Conservation (phyloP, 2,329 filamentous ascomycete species). For the Cercospora beticola region DNA sequence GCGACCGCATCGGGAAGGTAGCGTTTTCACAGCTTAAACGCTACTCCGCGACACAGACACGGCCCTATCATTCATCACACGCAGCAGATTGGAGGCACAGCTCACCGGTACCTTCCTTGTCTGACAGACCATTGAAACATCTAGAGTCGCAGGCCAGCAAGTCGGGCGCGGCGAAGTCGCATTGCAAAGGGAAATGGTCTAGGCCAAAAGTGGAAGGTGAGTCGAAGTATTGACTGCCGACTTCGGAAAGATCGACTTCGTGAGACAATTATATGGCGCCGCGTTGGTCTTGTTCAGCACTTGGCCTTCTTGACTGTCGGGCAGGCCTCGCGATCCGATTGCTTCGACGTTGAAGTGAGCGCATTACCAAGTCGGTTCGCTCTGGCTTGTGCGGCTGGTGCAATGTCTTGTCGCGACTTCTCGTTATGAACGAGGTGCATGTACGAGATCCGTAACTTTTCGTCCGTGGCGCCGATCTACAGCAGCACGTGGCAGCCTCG, state of each 20-base stretch:
- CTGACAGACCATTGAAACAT: neutral
- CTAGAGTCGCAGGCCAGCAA: neutral
- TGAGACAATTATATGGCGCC: constrained; percentile 2
- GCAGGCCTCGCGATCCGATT: neutral
- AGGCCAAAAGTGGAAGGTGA: constrained; percentile 7
- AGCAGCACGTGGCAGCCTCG: constrained; percentile 1
- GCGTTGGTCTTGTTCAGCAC: neutral
- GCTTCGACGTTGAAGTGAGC: neutral
- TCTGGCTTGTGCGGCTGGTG: neutral
- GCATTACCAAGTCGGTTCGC: constrained; percentile 4
- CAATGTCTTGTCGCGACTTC: constrained; percentile 2
- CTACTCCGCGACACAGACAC: constrained; percentile 11
- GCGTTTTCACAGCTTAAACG: neutral
- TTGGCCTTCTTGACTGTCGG: constrained; percentile 5
- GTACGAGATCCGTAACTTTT: neutral
- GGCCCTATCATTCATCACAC: constrained; percentile 8
- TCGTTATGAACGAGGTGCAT: neutral
- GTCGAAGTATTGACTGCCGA: constrained; percentile 9
- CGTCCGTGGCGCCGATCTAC: neutral
- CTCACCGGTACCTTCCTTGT: constrained; percentile 6
- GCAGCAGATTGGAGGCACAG: neutral
- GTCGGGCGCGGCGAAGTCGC: constrained; percentile 5
- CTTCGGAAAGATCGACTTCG: constrained; percentile 16
- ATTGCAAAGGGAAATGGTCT: neutral
- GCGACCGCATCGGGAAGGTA: constrained; percentile 13